Base-by-base conservation (phyloP, 495 filamentous ascomycete species). In the Darksidea phi region DNA sequence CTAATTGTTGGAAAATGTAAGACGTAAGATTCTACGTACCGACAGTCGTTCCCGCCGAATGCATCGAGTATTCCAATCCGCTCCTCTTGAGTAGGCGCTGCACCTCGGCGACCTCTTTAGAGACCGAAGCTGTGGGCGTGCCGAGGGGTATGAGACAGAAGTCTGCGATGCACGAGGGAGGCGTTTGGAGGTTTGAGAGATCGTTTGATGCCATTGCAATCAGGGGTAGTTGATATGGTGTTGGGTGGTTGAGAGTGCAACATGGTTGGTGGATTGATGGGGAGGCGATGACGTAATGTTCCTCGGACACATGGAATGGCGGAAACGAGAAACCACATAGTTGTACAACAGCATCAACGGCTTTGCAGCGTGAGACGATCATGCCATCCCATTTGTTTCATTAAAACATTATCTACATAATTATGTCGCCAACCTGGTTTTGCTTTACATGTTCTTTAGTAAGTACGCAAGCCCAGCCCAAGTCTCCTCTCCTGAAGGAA, bases 1-100 rank as follows among this genome's bases (percentile, higher is more conserved):
- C n/a, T n/a, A n/a, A n/a, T n/a, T n/a, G n/a, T n/a, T n/a, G n/a
- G n/a, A 42, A 55, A 43, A 45, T 24, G 17, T 7, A 32, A 25
- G 23, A 23, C n/a, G n/a, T n/a, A n/a, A n/a, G 47, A 58, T 49
- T 21, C 55, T n/a, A 81, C 84, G 45, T 76, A 95, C 91, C 92
- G 37, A 97, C 82, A 0, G 93, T 96, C 0, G 92, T 97, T 17
- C 93, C 93, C 6, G 89, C 89, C 2, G 88, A 91, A 71, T 96
- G 93, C 91, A 97, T 93, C 49, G 81, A 82, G 70, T 91, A 93
- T 46, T 80, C 85, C 64, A 97, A 68, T 7, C 89, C 90, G 58
- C 86, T 91, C 51, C 80, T 82, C 68, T 86, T 82, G 65, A 98
- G 80, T 17, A 98, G 78, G n/a, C 85, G 80, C 72, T 97, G 93